Evolutionary conservation across 306 rosid species (phyloP).

Genomic region (Acacia melanoxylon): DNA sequence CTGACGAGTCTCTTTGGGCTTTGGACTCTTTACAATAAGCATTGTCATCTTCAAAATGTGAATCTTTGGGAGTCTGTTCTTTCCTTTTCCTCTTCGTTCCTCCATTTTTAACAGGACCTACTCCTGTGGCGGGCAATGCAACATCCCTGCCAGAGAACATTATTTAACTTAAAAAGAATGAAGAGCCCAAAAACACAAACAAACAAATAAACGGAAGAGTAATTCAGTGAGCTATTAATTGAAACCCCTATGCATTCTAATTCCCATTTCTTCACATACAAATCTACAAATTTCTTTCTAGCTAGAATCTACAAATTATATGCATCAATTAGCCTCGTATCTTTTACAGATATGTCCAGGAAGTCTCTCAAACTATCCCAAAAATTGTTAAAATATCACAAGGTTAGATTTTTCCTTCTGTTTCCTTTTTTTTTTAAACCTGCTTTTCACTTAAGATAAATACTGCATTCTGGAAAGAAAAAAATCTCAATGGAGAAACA

Average conservation of each 20-base stretch:
- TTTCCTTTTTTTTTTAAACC: background rate
- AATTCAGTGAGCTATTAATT: background rate
- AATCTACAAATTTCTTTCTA: background rate
- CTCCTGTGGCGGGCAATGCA: conserved; percentile 31
- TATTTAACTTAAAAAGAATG: background rate
- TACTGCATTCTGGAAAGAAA: background rate
- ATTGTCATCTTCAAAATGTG: conserved; percentile 32
- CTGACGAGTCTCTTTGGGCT: conserved; percentile 30
- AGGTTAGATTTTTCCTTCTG: background rate
- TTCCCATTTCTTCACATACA: background rate
- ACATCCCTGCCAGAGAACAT: conserved; percentile 29
- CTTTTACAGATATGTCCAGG: background rate
- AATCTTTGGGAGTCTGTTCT: conserved; percentile 32
- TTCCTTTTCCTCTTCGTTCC: conserved; percentile 50
- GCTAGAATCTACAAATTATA: background rate
- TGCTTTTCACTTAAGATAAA: background rate
- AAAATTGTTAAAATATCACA: background rate
- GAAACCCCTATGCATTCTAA: background rate
- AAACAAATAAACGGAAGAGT: background rate
- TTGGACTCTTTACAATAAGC: conserved; percentile 30
- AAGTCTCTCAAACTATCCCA: background rate
- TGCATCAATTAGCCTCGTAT: background rate
- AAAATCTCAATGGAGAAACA: background rate
- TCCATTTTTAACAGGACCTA: conserved; percentile 26
- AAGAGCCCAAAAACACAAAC: background rate